Evolutionary conservation across 2,329 filamentous ascomycete genomes (phyloP).

Genomic region (Madurella fahalii): DNA sequence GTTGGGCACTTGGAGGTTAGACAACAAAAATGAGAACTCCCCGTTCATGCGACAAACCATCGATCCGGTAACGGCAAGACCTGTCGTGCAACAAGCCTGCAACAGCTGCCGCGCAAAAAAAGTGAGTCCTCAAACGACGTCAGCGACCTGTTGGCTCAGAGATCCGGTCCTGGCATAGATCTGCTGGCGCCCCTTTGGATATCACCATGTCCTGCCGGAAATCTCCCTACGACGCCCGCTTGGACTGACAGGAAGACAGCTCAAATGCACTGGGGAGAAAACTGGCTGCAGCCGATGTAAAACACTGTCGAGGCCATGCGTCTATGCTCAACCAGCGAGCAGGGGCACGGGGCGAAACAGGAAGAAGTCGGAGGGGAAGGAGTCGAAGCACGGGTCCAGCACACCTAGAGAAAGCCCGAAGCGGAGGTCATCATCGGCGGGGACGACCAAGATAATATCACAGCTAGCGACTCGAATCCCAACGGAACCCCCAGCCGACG

Average conservation of each 20-base stretch:
- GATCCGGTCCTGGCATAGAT: neutral
- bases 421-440: neutral
- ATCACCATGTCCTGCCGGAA: neutral
- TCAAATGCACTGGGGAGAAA: constrained; percentile 6
- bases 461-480: neutral
- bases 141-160: neutral
- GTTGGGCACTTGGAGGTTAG: constrained; percentile 10
- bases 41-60: constrained; percentile 6
- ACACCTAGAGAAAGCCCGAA: neutral
- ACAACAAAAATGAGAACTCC: constrained; percentile 8
- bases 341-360: constrained; percentile 4
- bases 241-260: constrained; percentile 1
- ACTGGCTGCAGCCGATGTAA: constrained; percentile 7
- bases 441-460: neutral
- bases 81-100: constrained; percentile 12
- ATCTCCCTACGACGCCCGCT: neutral
- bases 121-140: neutral
- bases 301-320: constrained; percentile 2
- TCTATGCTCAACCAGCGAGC: constrained; percentile 1
- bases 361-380: constrained; percentile 3
- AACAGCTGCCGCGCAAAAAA: constrained; percentile 13
- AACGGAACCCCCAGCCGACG: neutral
- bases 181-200: neutral
- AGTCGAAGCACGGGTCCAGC: neutral
- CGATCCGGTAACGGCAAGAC: constrained; percentile 9